Evolutionary conservation across 129 eudicot genomes (phyloP), one percentile per base, ranked within the genome.

Genomic region (Lonicera japonica): DNA sequence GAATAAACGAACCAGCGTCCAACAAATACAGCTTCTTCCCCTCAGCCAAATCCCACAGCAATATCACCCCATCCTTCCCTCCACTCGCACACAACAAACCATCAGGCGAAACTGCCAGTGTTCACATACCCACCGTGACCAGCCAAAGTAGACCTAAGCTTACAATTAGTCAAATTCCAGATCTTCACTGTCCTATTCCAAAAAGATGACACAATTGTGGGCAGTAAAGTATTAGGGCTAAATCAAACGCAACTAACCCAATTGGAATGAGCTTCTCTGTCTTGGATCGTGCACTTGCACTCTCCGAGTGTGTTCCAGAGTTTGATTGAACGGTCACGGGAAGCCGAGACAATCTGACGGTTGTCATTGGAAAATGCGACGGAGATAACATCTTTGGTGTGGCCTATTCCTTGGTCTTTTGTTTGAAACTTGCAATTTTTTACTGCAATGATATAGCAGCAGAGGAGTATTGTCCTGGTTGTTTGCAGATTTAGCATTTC

Each of bases 281-380:
- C 95, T 25, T 83, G 90, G 50, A 87, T 83, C 0, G 95, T 87
- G 79, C 83, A 83, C 58, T 87, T 87, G 68, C 95, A 87, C 47
- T 87, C 90, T 0, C 95, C 95, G 6, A 87, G 76, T 0, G 95
- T 87, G 75, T 87, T 87, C 95, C 95, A 87, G 0, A 84, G 95
- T 61, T 84, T 87, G 43, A 87, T 87, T 0, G 88, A 57, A 16
- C 60, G 62, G 73, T 87, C 95, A 1, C 90, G 69, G 0, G 90
- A 83, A 0, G 90, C 95, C 0, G 95, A 87, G 0, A 87, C 95
- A 45, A 87, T 87, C 77, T 86, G 95, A 40, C 95, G 85, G 76
- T 86, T 86, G 60, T 86, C 95, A 18, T 74, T 66, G 1, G 85
- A 83, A 62, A 83, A 87, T 0, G 95, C 95, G 13, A 87, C 87